These are phyloP conservation scores for Talaromyces pinophilus DNA, from an alignment of 2,329 filamentous ascomycete genomes.

Conservation along the genomic window DNA sequence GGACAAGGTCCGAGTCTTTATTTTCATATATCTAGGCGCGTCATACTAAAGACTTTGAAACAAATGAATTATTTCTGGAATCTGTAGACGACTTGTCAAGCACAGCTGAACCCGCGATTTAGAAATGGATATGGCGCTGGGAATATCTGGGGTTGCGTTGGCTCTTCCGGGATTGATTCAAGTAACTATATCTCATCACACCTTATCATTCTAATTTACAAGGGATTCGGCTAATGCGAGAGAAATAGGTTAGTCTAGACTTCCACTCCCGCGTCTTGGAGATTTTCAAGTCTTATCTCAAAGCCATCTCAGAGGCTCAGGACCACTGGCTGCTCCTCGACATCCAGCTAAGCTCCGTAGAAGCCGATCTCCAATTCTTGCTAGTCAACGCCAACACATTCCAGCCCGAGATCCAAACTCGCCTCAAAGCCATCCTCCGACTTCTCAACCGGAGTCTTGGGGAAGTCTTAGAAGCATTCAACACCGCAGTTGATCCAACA, in stretches of 20 bases:
- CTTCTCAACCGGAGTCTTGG: background rate
- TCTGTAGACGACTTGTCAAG: too few species aligned
- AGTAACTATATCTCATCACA: background rate
- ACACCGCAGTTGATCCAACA: background rate
- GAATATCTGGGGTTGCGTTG: background rate
- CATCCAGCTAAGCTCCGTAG: background rate
- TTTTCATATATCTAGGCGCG: background rate
- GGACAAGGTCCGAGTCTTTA: background rate
- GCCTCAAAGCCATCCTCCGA: background rate
- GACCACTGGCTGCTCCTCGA: conserved; percentile 8
- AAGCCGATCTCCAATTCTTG: conserved; percentile 6
- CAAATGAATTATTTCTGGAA: too few species aligned
- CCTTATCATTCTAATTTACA: too few species aligned
- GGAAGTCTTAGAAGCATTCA: background rate
- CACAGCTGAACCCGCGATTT: background rate
- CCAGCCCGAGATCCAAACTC: background rate
- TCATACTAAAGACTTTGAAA: too few species aligned
- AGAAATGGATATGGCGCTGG: background rate
- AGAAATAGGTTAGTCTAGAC: background rate
- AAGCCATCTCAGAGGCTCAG: background rate
- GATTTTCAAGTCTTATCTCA: background rate
- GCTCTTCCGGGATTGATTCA: conserved; percentile 6
- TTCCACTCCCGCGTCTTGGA: conserved; percentile 2
- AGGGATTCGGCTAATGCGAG: too few species aligned
- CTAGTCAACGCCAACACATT: background rate